These are phyloP conservation scores for Alternaria brassicae DNA, from an alignment of 2,329 filamentous ascomycete species.

Conservation along the genomic window DNA sequence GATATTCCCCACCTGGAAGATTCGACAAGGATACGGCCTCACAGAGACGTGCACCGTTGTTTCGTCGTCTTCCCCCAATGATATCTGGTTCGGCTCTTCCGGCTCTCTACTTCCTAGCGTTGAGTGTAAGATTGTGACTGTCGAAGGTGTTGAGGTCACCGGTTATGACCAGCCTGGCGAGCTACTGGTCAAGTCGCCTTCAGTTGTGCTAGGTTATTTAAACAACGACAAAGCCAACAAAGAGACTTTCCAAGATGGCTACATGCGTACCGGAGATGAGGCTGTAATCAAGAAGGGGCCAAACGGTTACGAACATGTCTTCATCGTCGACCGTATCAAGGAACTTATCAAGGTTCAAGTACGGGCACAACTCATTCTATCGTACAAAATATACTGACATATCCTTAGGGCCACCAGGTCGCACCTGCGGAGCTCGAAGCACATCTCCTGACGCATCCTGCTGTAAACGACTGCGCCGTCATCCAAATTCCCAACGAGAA, in stretches of 20 bases:
- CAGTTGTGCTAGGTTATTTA: slow-evolving; percentile 75
- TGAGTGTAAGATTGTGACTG: slow-evolving; percentile 70
- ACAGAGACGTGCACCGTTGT: slow-evolving; percentile 81
- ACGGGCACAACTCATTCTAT: slow-evolving; percentile 21
- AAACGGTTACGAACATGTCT: slow-evolving; percentile 77
- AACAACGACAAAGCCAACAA: slow-evolving; percentile 83
- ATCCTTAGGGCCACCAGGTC: slow-evolving; percentile 74
- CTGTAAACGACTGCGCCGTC: slow-evolving; percentile 80
- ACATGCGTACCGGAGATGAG: slow-evolving; percentile 87
- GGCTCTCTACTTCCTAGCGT: slow-evolving; percentile 72
- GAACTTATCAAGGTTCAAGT: slow-evolving; percentile 82
- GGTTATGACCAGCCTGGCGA: slow-evolving; percentile 73
- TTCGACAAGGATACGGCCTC: slow-evolving; percentile 78
- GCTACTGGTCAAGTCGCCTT: slow-evolving; percentile 76
- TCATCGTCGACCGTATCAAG: slow-evolving; percentile 83
- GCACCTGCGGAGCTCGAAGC: slow-evolving; percentile 84
- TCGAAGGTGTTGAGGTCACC: slow-evolving; percentile 71
- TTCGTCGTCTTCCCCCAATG: slow-evolving; percentile 64
- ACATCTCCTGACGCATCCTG: slow-evolving; percentile 75
- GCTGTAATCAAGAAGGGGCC: slow-evolving; percentile 63
- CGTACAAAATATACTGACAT: background rate
- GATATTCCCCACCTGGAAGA: slow-evolving; percentile 68
- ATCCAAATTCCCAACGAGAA: slow-evolving; percentile 73
- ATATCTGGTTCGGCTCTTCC: slow-evolving; percentile 74
- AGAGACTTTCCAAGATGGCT: slow-evolving; percentile 79